A percentile compares a stretch with the other conserved stretches of the same genome.
Evolutionary conservation across 129 eudicot genomes (phyloP).

Genomic region (Erigeron canadensis): DNA sequence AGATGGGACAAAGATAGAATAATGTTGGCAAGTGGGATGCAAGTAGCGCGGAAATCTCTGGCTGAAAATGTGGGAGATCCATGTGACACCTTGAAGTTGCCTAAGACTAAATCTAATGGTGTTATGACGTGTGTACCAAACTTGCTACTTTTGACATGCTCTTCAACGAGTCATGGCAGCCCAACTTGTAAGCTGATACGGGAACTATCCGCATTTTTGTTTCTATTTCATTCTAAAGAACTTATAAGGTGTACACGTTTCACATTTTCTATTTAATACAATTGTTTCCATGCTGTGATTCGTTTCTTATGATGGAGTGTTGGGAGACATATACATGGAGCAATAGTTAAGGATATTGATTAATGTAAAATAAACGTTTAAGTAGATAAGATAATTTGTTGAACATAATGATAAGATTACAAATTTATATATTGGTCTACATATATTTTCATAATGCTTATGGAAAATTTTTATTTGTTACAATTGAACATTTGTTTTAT

Average conservation of each 20-base stretch:
- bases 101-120: conserved; percentile 15
- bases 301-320: not conserved
- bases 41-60: conserved; percentile 7
- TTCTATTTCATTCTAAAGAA: not conserved
- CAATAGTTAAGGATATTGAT: too few relatives aligned
- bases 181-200: conserved; percentile 9
- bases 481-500: too few relatives aligned
- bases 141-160: conserved; percentile 26
- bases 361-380: too few relatives aligned
- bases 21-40: conserved; percentile 27
- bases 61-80: conserved; percentile 22
- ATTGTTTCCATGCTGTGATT: not conserved
- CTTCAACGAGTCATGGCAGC: not conserved
- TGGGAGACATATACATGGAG: too few relatives aligned
- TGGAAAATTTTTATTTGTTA: too few relatives aligned
- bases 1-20: conserved; percentile 2
- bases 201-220: not conserved
- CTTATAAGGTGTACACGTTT: conserved; percentile 24
- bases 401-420: too few relatives aligned
- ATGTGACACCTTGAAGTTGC: conserved; percentile 33
- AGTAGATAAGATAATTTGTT: too few relatives aligned
- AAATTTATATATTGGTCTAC: too few relatives aligned
- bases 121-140: conserved; percentile 19
- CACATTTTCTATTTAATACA: not conserved
- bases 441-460: too few relatives aligned